phyloP scores from a whole-genome alignment of 2,329 filamentous ascomycete species.

The Fusarium anguioides region DNA sequence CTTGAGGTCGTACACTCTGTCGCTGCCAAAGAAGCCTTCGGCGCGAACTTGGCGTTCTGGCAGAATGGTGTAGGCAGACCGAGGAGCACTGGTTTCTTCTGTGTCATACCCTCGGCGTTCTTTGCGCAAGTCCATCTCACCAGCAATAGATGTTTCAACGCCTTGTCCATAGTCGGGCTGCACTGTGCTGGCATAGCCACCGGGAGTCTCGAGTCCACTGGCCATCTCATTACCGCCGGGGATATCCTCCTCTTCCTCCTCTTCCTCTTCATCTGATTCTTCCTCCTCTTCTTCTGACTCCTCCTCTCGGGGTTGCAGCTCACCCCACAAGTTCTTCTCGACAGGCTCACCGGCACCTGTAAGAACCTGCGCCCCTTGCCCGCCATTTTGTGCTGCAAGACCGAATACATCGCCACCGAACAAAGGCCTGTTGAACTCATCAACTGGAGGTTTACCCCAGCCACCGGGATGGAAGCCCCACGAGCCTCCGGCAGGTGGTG shows the following conservation, averaged over 20 bases:
- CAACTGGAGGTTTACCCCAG: conserved; percentile 94
- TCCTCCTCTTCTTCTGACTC: conserved; percentile 81
- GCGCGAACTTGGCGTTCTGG: conserved; percentile 87
- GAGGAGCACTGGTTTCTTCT: conserved; percentile 79
- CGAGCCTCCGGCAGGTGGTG: conserved; percentile 85
- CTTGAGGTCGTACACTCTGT: conserved; percentile 90
- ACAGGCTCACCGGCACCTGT: conserved; percentile 75
- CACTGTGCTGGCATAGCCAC: conserved; percentile 81
- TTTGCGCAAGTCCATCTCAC: conserved; percentile 93
- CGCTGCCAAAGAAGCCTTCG: conserved; percentile 95
- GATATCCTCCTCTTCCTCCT: conserved; percentile 70
- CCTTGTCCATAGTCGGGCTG: conserved; percentile 82
- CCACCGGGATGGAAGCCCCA: conserved; percentile 98
- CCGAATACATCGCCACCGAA: conserved; percentile 97
- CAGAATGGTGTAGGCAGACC: conserved; percentile 88
- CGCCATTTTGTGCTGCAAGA: conserved; percentile 63
- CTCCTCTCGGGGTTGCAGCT: conserved; percentile 81
- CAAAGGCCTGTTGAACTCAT: conserved; percentile 90
- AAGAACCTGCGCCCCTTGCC: conserved; percentile 50
- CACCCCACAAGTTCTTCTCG: conserved; percentile 91
- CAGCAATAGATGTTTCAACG: conserved; percentile 78
- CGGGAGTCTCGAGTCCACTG: conserved; percentile 81
- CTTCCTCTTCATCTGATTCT: conserved; percentile 76
- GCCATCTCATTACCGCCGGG: conserved; percentile 77
- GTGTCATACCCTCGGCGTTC: conserved; percentile 84